Evolutionary conservation across 257 asterid species (phyloP), one percentile per base, ranked within the genome.

Genomic region (Penstemon newberryi): DNA sequence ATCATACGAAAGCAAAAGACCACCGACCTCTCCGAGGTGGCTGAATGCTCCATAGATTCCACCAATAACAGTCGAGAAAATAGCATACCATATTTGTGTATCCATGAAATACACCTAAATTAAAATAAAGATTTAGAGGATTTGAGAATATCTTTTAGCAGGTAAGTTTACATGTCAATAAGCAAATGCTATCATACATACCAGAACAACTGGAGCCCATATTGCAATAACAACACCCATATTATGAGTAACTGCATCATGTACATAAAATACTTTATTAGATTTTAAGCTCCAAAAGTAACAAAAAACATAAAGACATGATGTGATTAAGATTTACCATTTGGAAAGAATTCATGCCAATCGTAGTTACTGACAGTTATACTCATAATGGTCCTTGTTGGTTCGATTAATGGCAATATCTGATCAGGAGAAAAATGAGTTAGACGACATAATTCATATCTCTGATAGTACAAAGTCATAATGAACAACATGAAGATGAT

Each of bases 21-120:
- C 73, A 78, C 85, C 74, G 65, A 87, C 99, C 96, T 94, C 99
- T 58, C 99, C 99, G 46, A 94, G 96, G 79, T 91, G 99, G 71
- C 96, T 91, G 90, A 94, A 94, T 75, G 98, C 99, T 70, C 98
- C 99, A 73, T 84, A 79, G 67, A 89, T 91, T 62, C 98, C 99
- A 75, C 99, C 99, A 74, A 91, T 75, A 47, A 94, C 59, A 55
- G 99, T 94, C 56, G 91, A 66, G 74, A 80, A 94, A 67, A 94
- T 86, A 71, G 99, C 96, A 77, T 94, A 94, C 98, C 99, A 94
- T 79, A 94, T 91, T 85, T 91, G 99, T 41, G 96, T 79, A 78
- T 91, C 99, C 99, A 85, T 87, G 83, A 84, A 85, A 80, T 89
- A 94, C 60, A 94, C 99, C 99, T 94, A 59, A 43, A 76, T 43